Conservation (phyloP, 306 rosid genomes). For the Astragalus membranaceus region DNA sequence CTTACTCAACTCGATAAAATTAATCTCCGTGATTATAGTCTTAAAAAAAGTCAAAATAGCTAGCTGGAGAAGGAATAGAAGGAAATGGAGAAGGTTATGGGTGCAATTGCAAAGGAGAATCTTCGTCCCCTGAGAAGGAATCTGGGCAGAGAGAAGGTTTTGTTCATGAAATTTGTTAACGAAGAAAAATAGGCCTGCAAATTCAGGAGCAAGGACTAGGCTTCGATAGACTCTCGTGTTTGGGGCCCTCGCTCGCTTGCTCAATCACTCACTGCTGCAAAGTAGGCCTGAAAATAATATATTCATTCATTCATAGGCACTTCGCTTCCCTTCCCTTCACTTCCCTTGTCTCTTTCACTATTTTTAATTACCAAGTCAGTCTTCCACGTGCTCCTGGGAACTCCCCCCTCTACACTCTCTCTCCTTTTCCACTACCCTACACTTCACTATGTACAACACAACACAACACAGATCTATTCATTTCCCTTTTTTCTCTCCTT, state of each 20-base stretch:
- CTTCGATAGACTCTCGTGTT: slow-evolving; percentile 15
- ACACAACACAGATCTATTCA: not conserved
- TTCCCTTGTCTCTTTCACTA: slow-evolving; percentile 26
- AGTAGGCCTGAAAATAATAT: not conserved
- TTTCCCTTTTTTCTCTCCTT: not conserved
- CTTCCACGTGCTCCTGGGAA: slow-evolving; percentile 72
- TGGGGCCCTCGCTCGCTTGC: not conserved
- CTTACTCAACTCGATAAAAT: too few species aligned
- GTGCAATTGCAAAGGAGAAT: too few species aligned
- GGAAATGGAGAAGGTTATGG: too few species aligned
- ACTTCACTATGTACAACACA: too few species aligned
- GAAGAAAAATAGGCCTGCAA: slow-evolving; percentile 6
- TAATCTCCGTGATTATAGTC: too few species aligned
- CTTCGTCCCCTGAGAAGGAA: not conserved
- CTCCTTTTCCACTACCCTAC: not conserved
- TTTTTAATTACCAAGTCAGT: slow-evolving; percentile 34
- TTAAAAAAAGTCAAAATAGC: too few species aligned
- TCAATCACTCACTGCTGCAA: not conserved
- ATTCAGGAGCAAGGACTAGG: not conserved
- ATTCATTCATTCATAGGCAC: not conserved
- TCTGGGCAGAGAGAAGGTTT: slow-evolving; percentile 6
- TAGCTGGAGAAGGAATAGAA: too few species aligned
- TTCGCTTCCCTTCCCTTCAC: not conserved
- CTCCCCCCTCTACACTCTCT: not conserved
- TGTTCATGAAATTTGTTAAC: not conserved